These are phyloP conservation scores for Exophiala alcalophila DNA, from an alignment of 2,329 filamentous ascomycete genomes.

Conservation along the genomic window DNA sequence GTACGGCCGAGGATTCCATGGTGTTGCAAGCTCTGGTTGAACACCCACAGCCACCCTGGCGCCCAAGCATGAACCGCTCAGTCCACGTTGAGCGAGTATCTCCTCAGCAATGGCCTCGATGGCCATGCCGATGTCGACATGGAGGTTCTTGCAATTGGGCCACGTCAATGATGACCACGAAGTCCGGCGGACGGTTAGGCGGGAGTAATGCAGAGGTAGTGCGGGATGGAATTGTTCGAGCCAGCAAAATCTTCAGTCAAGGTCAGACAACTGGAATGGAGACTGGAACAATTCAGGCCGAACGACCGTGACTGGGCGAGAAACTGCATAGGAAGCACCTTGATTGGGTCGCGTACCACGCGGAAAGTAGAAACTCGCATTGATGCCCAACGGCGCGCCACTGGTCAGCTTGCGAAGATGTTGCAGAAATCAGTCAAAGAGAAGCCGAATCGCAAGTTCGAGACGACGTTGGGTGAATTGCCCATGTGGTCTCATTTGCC, in stretches of 20 bases:
- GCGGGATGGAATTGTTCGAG: slow-evolving; percentile 10
- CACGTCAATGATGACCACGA: slow-evolving; percentile 22
- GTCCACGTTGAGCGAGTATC: slow-evolving; percentile 9
- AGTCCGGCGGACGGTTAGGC: slow-evolving; percentile 13
- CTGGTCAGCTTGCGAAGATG: slow-evolving; percentile 12
- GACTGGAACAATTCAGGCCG: slow-evolving; percentile 18
- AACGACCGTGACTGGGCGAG: slow-evolving; percentile 20
- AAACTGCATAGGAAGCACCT: slow-evolving; percentile 10
- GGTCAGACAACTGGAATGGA: slow-evolving; percentile 23
- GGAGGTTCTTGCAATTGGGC: slow-evolving; percentile 22
- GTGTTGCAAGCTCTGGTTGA: slow-evolving; percentile 12
- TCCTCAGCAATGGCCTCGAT: slow-evolving; percentile 12
- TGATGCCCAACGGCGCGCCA: slow-evolving; percentile 23
- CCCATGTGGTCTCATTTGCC: slow-evolving; percentile 10
- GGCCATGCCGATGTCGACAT: slow-evolving; percentile 9
- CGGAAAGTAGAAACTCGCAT: slow-evolving; percentile 18
- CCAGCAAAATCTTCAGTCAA: slow-evolving; percentile 17
- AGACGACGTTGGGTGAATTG: slow-evolving; percentile 3
- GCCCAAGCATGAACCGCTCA: slow-evolving; percentile 8
- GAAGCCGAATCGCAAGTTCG: too few relatives aligned
- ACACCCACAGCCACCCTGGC: slow-evolving; percentile 16
- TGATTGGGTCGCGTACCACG: slow-evolving; percentile 24
- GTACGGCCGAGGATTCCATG: slow-evolving; percentile 15
- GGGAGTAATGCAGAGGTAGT: slow-evolving; percentile 15
- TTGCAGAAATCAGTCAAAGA: too few relatives aligned